phyloP scores from a whole-genome alignment of 805 yeast genomes.

The Zygoascus biomembranicola region DNA sequence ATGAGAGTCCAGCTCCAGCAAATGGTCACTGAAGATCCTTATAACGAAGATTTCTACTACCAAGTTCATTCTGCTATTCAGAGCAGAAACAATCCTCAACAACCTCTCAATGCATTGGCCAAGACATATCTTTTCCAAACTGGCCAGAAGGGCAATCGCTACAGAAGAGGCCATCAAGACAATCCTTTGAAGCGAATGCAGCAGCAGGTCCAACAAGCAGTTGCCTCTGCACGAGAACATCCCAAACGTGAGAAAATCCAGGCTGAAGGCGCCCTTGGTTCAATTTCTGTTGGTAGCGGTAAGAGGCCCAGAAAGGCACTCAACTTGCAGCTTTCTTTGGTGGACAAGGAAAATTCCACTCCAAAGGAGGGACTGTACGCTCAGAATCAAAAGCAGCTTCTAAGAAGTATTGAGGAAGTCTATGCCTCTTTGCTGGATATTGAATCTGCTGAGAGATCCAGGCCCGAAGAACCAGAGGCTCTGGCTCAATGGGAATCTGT shows the following conservation, averaged over 20 bases:
- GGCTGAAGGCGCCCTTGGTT: conserved; percentile 83
- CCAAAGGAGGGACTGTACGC: not conserved
- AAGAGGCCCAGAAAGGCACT: conserved; percentile 84
- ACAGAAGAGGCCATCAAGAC: conserved; percentile 35
- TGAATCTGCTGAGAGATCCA: conserved; percentile 66
- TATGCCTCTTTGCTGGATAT: conserved; percentile 68
- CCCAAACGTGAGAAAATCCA: conserved; percentile 59
- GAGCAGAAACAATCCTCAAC: conserved; percentile 45
- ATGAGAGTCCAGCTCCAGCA: conserved; percentile 92
- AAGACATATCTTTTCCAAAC: conserved; percentile 86
- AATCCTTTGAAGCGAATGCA: conserved; percentile 95
- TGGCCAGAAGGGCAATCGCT: conserved; percentile 61
- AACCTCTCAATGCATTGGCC: conserved; percentile 72
- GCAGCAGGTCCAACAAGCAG: conserved; percentile 95
- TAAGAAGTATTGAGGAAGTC: conserved; percentile 68
- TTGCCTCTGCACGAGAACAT: conserved; percentile 82
- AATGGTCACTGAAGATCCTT: conserved; percentile 94
- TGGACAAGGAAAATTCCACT: conserved; percentile 14
- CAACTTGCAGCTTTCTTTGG: conserved; percentile 30
- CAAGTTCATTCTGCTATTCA: conserved; percentile 81
- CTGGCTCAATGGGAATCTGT: conserved; percentile 27
- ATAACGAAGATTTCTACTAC: conserved; percentile 91
- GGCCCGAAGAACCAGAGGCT: conserved; percentile 29
- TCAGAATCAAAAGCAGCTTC: conserved; percentile 36
- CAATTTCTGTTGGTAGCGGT: conserved; percentile 67